These are phyloP conservation scores for Polygonum aviculare DNA, from an alignment of 148 eudicot species.

Conservation along the genomic window DNA sequence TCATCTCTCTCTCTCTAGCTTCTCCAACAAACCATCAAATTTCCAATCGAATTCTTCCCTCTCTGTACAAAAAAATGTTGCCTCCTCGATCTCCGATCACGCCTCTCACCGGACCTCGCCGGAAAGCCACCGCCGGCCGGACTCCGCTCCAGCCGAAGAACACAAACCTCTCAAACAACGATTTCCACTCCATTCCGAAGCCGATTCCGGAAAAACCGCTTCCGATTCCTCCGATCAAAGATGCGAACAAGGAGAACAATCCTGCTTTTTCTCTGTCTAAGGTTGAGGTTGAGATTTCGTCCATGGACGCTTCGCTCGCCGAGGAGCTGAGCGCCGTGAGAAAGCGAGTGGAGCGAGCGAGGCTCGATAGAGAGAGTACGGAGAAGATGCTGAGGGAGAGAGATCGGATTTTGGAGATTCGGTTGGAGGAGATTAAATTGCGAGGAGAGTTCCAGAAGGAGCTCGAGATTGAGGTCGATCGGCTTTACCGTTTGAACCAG, in stretches of 20 bases:
- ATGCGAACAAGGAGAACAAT: slow-evolving; percentile 44
- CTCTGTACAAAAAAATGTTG: slow-evolving; percentile 20
- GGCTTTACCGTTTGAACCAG: slow-evolving; percentile 64
- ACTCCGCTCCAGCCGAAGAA: slow-evolving; percentile 40
- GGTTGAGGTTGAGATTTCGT: slow-evolving; percentile 10
- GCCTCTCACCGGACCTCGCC: slow-evolving; percentile 11
- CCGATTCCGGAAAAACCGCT: not conserved
- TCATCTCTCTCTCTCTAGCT: not conserved
- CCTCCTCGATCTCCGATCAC: slow-evolving; percentile 13
- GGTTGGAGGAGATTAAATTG: slow-evolving; percentile 32
- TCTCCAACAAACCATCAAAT: not conserved
- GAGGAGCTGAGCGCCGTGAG: slow-evolving; percentile 71
- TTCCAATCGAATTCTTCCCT: not conserved
- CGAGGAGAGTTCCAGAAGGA: slow-evolving; percentile 63
- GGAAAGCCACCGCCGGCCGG: slow-evolving; percentile 23
- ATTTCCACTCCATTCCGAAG: not conserved
- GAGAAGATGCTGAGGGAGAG: slow-evolving; percentile 46
- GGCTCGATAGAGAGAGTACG: slow-evolving; percentile 53
- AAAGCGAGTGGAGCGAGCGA: slow-evolving; percentile 47
- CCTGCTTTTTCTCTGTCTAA: not conserved
- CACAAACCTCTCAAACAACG: slow-evolving; percentile 9
- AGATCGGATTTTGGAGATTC: slow-evolving; percentile 32
- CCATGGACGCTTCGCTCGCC: slow-evolving; percentile 52
- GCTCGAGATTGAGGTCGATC: slow-evolving; percentile 73
- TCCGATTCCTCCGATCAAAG: slow-evolving; percentile 1